A percentile compares a stretch with the other conserved stretches of the same genome.
Conservation (phyloP, 2,329 filamentous ascomycete genomes). For the Beauveria scarabaeidicola region DNA sequence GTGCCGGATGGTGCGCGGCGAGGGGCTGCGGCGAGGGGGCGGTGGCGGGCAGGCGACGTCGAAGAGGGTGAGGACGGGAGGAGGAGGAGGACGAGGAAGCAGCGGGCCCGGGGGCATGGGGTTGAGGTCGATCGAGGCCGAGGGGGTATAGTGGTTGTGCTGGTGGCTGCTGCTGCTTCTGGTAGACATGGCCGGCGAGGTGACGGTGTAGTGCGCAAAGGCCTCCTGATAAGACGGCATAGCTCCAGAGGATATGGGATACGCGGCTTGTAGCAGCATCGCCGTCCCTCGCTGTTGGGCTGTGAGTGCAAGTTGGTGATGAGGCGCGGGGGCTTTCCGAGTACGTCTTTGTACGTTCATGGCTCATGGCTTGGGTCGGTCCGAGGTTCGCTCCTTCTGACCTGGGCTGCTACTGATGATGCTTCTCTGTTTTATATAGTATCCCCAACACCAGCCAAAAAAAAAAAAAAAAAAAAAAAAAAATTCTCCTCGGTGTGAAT, state of each 20-base stretch:
- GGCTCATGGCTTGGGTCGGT: neutral
- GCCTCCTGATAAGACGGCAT: constrained; percentile 11
- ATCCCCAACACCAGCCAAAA: neutral
- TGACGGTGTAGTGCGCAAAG: neutral
- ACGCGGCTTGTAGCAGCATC: constrained; percentile 18
- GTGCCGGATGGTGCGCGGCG: constrained; percentile 24
- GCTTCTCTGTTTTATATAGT: neutral
- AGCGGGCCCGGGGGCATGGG: neutral
- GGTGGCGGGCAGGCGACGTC: neutral
- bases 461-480: too few species aligned
- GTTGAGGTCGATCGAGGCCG: constrained; percentile 11
- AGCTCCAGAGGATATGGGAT: neutral
- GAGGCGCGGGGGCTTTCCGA: neutral
- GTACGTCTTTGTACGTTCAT: constrained; percentile 3
- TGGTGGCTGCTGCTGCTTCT: constrained; percentile 1
- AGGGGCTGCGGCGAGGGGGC: neutral
- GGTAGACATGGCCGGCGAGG: constrained; percentile 14
- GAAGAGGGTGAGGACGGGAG: neutral
- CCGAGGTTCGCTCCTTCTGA: neutral
- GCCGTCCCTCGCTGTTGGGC: neutral
- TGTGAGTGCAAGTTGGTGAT: neutral
- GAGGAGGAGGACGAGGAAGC: neutral
- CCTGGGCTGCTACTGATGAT: neutral
- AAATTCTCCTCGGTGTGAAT: neutral
- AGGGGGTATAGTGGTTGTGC: constrained; percentile 12